Evolutionary conservation across 1,284 basidiomycete genomes (phyloP), one percentile per base, ranked within the genome.

Genomic region (Lentinus polychrous): DNA sequence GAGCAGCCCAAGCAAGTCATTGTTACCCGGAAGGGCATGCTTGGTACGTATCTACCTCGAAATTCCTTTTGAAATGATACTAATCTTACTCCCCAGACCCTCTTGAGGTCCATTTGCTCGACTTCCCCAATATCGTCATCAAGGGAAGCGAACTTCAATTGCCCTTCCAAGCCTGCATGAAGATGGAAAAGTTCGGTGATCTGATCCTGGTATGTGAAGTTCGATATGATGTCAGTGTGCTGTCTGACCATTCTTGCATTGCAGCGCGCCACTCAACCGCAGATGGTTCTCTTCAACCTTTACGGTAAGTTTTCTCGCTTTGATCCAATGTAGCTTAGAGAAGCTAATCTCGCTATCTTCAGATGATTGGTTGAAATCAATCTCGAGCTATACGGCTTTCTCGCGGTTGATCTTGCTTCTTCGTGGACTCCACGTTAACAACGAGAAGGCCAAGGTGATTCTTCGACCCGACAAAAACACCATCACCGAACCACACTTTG

Each of bases 91-190:
- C n/a, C n/a, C n/a, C n/a, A 86, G 91, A 94, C 69, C 92, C 92
- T 40, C 83, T 99, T 51, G 96, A 99, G 74, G 96, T 99, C 51
- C 96, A 99, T 67, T 80, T 98, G 68, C 85, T 94, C 55, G 96
- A 98, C 73, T 99, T 99, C 86, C 96, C 96, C 47, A 99, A 99
- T 72, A 97, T 99, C 60, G 94, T 98, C 67, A 99, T 99, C 77
- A 98, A 99, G 74, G 96, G 96, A 48, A 94, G 91, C 57, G 96
- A 99, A 69, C 74, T 99, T 42, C 96, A 99, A 65, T 72, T 99
- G 52, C 96, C 96, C 0, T 99, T 99, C 92, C 95, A 99, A 72
- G 94, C 95, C 14, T 95, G 93, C 59, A 94, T 99, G 86, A 98
- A 99, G 79, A 94, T 99, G 82, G 96, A 99, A 77, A 97, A 98